Conservation (phyloP, 2,329 filamentous ascomycete genomes). For the Diaporthe caulivora region DNA sequence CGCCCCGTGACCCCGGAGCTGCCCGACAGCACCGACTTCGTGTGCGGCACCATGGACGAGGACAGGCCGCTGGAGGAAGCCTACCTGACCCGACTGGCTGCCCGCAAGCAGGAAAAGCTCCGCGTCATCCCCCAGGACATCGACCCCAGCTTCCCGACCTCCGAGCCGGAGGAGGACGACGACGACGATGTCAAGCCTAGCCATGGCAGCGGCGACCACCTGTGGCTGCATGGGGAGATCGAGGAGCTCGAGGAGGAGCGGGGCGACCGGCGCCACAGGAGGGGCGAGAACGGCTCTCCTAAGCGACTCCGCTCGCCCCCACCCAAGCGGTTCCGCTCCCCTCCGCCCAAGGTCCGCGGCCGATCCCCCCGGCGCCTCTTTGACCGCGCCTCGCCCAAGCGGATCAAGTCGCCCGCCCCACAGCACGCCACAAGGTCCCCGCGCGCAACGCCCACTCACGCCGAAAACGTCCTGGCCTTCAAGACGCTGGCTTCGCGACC, state of each 20-base stretch:
- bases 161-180: constrained; percentile 88
- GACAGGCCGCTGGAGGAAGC: constrained; percentile 94
- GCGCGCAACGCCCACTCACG: constrained; percentile 57
- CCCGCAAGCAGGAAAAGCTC: constrained; percentile 84
- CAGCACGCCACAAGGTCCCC: constrained; percentile 64
- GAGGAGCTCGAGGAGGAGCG: constrained; percentile 73
- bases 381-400: constrained; percentile 77
- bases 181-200: constrained; percentile 74
- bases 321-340: constrained; percentile 61
- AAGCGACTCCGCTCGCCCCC: constrained; percentile 71
- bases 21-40: constrained; percentile 97
- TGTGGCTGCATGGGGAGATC: constrained; percentile 79
- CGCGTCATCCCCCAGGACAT: constrained; percentile 93
- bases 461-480: constrained; percentile 56
- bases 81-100: constrained; percentile 87
- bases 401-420: constrained; percentile 78
- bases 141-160: constrained; percentile 96
- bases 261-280: constrained; percentile 62
- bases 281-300: constrained; percentile 66
- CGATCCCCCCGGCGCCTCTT: constrained; percentile 72
- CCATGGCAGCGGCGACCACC: constrained; percentile 74
- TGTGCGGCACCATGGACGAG: constrained; percentile 97
- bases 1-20: constrained; percentile 82
- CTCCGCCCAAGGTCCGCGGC: constrained; percentile 63
- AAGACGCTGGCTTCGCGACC: constrained; percentile 69